Evolutionary conservation across 805 yeast species (phyloP).

Genomic region (Metschnikowia koreensis): DNA sequence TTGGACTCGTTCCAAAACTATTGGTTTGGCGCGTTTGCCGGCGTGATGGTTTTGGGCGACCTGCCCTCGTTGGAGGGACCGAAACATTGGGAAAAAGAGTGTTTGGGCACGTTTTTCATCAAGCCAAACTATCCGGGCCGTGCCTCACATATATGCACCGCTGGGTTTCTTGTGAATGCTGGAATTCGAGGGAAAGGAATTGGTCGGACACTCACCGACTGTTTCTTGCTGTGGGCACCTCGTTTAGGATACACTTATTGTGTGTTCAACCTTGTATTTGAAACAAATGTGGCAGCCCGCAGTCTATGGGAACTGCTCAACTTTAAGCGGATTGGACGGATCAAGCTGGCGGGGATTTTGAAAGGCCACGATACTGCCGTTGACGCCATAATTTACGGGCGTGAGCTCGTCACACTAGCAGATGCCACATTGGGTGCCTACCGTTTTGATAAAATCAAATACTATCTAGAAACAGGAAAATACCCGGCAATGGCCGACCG

Average conservation of each 20-base stretch:
- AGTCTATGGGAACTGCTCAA: constrained; percentile 72
- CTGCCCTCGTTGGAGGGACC: constrained; percentile 43
- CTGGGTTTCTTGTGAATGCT: constrained; percentile 84
- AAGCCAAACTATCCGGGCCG: constrained; percentile 92
- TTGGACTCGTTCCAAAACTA: constrained; percentile 74
- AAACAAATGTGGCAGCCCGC: constrained; percentile 81
- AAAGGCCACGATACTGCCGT: constrained; percentile 83
- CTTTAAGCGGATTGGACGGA: constrained; percentile 74
- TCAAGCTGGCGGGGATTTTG: constrained; percentile 84
- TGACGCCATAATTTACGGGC: constrained; percentile 82
- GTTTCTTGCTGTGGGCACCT: constrained; percentile 89
- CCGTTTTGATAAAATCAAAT: constrained; percentile 74
- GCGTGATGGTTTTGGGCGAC: constrained; percentile 78
- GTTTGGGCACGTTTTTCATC: constrained; percentile 82
- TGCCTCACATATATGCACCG: constrained; percentile 89
- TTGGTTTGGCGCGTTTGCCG: constrained; percentile 88
- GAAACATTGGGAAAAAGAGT: constrained; percentile 88
- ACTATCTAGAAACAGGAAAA: constrained; percentile 76
- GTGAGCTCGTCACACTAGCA: constrained; percentile 60
- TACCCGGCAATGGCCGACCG: constrained; percentile 84
- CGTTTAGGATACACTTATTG: constrained; percentile 81
- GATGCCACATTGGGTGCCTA: constrained; percentile 51
- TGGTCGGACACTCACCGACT: constrained; percentile 80
- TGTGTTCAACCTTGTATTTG: constrained; percentile 82
- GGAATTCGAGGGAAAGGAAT: constrained; percentile 92